Evolutionary conservation across 176 grass and related monocot genomes (phyloP), one percentile per base, ranked within the genome.

Genomic region (Chrysopogon serrulatus): DNA sequence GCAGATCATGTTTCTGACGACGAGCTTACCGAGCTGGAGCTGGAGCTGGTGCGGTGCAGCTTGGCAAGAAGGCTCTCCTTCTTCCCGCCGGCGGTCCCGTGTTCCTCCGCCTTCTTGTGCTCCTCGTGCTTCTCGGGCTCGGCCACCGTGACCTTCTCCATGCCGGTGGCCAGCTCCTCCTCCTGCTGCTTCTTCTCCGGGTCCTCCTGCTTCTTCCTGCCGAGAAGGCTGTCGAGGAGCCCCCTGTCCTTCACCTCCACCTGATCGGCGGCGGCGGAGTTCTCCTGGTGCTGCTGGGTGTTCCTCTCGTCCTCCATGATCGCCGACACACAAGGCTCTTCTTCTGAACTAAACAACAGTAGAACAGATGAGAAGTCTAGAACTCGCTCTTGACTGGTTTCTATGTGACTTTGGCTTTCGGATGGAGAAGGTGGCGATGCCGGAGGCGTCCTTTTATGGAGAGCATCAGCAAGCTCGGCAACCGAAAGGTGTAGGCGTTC

Each of bases 11-110:
- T 32, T 10, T 48, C n/a, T n/a, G n/a, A 73, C 33, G 40, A 73
- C 19, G 3, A 17, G 77, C 89, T 79, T 86, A 99, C 97, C 32
- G 96, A 96, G 88, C 93, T 99, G 8, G 97, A 99, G 84, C 93
- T 99, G 21, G 93, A 94, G 83, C 89, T 72, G 34, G 96, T 77
- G 17, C 93, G 91, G 56, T 94, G 91, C 34, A 96, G 91, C 84
- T 99, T 96, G 62, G 79, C 59, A n/a, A 91, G 19, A 15, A 96
- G 78, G 10, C 84, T 81, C 84, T 92, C 96, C 85, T 96, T 95
- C 88, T 96, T 99, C 73, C 94, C 83, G 39, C 85, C 91, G 5
- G 33, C 91, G 4, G 47, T 80, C 18, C 64, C 60, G 65, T 91
- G 81, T 64, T 88, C 82, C 24, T 62, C 67, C 82, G 77, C 81